Evolutionary conservation across 2,329 filamentous ascomycete species (phyloP).

Genomic region (Cercospora brassicicola): DNA sequence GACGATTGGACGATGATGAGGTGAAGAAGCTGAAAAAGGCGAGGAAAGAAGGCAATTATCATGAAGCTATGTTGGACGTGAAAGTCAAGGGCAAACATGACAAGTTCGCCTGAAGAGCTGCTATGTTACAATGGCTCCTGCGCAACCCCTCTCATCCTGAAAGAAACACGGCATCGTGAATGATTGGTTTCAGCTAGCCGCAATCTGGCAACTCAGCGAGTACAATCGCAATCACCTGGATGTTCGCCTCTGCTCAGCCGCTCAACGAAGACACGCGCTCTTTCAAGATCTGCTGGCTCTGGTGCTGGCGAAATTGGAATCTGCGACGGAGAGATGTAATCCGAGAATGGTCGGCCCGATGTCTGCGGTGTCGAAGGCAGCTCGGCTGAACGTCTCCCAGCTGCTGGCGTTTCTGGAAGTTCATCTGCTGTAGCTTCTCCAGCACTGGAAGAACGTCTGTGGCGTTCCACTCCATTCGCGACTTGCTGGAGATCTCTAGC

Average conservation of each 20-base stretch:
- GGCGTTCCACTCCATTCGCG: not conserved
- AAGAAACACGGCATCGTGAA: not conserved
- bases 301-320: not conserved
- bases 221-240: not conserved
- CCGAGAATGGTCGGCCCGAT: not conserved
- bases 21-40: conserved; percentile 80
- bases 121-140: not conserved
- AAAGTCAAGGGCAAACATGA: conserved; percentile 93
- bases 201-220: not conserved
- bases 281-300: not conserved
- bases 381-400: not conserved
- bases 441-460: not conserved
- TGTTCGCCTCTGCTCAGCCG: not conserved
- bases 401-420: not conserved
- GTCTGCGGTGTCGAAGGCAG: not conserved
- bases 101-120: conserved; percentile 59
- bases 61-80: conserved; percentile 80
- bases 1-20: conserved; percentile 66
- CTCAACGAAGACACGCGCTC: not conserved
- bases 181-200: not conserved
- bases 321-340: not conserved
- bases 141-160: not conserved
- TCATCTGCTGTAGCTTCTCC: not conserved
- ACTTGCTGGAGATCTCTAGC: not conserved
- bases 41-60: conserved; percentile 81